Evolutionary conservation across 768 basidiomycete genomes (phyloP), one percentile per base, ranked within the genome.

Genomic region (Kwoniella shandongensis): DNA sequence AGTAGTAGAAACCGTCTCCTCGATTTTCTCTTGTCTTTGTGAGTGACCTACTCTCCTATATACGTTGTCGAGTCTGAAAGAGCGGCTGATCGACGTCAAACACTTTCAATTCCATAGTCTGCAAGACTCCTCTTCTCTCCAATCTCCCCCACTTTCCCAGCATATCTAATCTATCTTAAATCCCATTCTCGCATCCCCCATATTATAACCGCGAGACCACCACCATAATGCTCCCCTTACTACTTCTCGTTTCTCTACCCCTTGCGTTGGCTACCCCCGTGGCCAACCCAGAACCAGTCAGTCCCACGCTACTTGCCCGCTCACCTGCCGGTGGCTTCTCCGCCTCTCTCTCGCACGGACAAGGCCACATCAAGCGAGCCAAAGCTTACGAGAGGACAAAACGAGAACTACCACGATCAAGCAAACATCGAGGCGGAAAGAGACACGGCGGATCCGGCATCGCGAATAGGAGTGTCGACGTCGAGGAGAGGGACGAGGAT

Each of bases 231-330:
- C 39, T 52, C 49, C 38, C 57, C 58, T 44, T 59, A 32, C 46
- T 59, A 15, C 44, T 55, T 1, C 62, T 69, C 54, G 55, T 61
- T 17, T 13, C 51, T 12, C 42, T 64, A 20, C 58, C 65, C n/a
- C 51, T 61, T 15, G 53, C 61, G 17, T 45, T 58, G 30, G 42
- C 56, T 39, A 47, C 36, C 11, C 51, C 60, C 13, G 17, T 49
- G 4, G 36, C 61, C 32, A 20, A 59, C 44, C 63, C 60, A 40
- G 64, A 44, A 11, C 25, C 56, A 29, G 42, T 49, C 42, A 25
- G 46, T 39, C 51, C 64, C 27, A 48, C 65, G 51, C 12, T 61
- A 35, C 25, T 53, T 12, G 25, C 27, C 42, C 5, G 29, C 42
- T 25, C 40, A 4, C 41, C 26, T 4, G n/a, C n/a, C n/a, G 25